Base-by-base conservation (phyloP, 2,329 filamentous ascomycete genomes). In the Penicillium rolfsii region DNA sequence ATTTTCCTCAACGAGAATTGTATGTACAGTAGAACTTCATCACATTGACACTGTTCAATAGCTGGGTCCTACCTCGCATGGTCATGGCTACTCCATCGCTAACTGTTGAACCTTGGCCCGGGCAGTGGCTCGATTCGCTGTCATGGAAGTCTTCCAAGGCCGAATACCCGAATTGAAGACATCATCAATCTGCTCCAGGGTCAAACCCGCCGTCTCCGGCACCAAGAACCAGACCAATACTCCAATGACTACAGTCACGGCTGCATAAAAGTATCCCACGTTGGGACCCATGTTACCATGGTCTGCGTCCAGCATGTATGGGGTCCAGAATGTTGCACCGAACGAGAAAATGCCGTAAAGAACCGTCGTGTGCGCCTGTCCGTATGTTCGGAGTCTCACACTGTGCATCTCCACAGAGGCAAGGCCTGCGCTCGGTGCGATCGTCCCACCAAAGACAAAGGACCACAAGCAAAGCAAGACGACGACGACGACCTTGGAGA, bases 201-300 rank as follows among this genome's bases (percentile, higher is more conserved):
- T 69, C 30, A 73, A 57, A 22, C 58, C 55, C 9, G 68, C 68
- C 38, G 68, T 72, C 55, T 73, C 71, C 1, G 70, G 71, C 4
- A 73, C 67, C 11, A 71, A 52, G 3, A 68, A 41, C 30, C 63
- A 71, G 1, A 61, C 60, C 26, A 70, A 58, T 2, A 56, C 28
- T 4, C 55, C 53, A 30, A 70, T 63, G 2, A 64, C 55, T 3
- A 65, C 58, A 1, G 68, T 68, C 2, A 71, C 63, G 0, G 61
- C 68, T 1, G 66, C 67, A 50, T 73, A 73, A 43, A 73, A 73
- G 40, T 73, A 73, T 1, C 71, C 70, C n/a, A 73, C 71, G 52
- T 64, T 70, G 3, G 69, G 36, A 1, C 70, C 70, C 70, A 71
- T 71, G 41, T 71, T 68, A 3, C 70, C 70, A 53, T 72, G 63